Conservation (phyloP, 495 filamentous ascomycete species). For the Hyphodiscus hymeniophilus region DNA sequence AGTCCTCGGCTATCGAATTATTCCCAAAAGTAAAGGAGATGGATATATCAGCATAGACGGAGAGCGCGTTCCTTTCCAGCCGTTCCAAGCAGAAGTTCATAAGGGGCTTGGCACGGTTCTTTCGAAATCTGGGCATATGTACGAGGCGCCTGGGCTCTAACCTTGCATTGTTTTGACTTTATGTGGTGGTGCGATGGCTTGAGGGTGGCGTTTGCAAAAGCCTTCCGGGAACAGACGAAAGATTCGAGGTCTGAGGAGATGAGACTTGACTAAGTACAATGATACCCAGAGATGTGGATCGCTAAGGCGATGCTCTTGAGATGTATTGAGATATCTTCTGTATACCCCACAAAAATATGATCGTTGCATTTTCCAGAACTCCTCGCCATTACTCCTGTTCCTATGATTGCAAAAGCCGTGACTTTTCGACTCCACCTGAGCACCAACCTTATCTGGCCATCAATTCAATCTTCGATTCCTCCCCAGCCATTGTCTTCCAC, state of each 20-base stretch:
- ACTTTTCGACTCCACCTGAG: neutral
- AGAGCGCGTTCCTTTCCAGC: conserved; percentile 74
- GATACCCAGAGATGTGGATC: conserved; percentile 22
- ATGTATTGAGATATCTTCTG: conserved; percentile 12
- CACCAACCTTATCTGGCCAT: neutral
- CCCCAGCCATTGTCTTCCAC: conserved; percentile 52
- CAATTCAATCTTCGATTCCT: conserved; percentile 56
- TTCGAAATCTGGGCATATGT: conserved; percentile 56
- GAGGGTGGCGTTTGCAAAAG: conserved; percentile 9
- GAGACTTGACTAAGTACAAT: conserved; percentile 5
- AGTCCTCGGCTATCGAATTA: conserved; percentile 71
- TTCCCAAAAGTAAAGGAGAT: conserved; percentile 56
- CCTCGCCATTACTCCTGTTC: conserved; percentile 10
- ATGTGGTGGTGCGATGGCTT: neutral
- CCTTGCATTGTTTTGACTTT: conserved; percentile 3
- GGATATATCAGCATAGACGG: conserved; percentile 95
- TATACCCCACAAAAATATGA: conserved; percentile 12
- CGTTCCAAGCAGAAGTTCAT: conserved; percentile 88
- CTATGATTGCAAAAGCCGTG: neutral
- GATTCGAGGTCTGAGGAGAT: neutral
- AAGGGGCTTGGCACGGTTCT: conserved; percentile 76
- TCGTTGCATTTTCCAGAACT: conserved; percentile 14
- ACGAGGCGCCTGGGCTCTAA: conserved; percentile 58
- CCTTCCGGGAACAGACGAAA: neutral
- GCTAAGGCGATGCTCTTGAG: conserved; percentile 7